Conservation (phyloP, 2,329 filamentous ascomycete genomes). For the Penicillium nordicum region DNA sequence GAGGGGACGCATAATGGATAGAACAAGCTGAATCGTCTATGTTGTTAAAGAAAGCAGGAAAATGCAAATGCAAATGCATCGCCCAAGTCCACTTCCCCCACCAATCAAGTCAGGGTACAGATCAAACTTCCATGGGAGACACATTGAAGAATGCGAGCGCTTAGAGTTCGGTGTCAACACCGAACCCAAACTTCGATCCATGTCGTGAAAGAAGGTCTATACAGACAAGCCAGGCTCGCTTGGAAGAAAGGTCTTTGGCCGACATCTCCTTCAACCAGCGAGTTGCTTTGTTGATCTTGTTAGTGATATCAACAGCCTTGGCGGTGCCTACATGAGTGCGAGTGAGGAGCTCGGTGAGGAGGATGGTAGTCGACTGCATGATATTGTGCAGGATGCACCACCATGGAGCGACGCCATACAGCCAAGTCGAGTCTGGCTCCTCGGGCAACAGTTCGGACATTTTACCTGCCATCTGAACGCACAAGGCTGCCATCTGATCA, state of each 20-base stretch:
- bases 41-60: not conserved
- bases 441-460: slow-evolving; percentile 37
- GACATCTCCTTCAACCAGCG: slow-evolving; percentile 39
- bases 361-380: slow-evolving; percentile 39
- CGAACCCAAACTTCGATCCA: slow-evolving; percentile 13
- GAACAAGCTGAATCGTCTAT: not conserved
- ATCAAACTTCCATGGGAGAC: not conserved
- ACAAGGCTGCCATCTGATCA: slow-evolving; percentile 33
- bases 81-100: not conserved
- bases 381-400: slow-evolving; percentile 43
- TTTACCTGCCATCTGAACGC: slow-evolving; percentile 36
- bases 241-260: slow-evolving; percentile 31
- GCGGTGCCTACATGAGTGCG: slow-evolving; percentile 30
- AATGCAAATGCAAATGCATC: not conserved
- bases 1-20: not conserved
- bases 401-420: slow-evolving; percentile 38
- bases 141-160: not conserved
- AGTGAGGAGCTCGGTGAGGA: slow-evolving; percentile 39
- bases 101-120: not conserved
- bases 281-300: slow-evolving; percentile 33
- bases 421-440: slow-evolving; percentile 29
- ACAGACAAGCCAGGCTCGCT: slow-evolving; percentile 35
- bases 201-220: slow-evolving; percentile 25
- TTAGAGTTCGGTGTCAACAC: slow-evolving; percentile 3
- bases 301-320: slow-evolving; percentile 26